A percentile compares a stretch with the other conserved stretches of the same genome.
Evolutionary conservation across 176 grass and related monocot genomes (phyloP).

Genomic region (Chrysopogon serrulatus): DNA sequence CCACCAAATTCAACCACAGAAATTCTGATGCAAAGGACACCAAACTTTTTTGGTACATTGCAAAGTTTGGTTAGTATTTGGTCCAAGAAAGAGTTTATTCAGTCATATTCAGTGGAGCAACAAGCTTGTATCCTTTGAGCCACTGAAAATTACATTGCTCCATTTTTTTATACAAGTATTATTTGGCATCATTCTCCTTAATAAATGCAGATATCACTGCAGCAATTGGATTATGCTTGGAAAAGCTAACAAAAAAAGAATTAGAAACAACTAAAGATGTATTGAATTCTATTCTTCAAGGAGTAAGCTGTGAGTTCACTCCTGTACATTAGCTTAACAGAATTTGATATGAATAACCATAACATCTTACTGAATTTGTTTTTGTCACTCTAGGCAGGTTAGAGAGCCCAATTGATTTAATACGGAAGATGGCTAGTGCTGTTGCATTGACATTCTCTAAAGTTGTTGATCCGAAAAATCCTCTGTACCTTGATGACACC

Average conservation of each 20-base stretch:
- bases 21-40: conserved; percentile 42
- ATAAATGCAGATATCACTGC: conserved; percentile 82
- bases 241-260: conserved; percentile 74
- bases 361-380: conserved; percentile 20
- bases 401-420: conserved; percentile 87
- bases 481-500: conserved; percentile 86
- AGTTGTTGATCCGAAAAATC: conserved; percentile 90
- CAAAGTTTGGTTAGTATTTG: conserved; percentile 64
- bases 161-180: conserved; percentile 8
- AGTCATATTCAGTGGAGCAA: conserved; percentile 92
- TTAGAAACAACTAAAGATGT: conserved; percentile 81
- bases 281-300: conserved; percentile 85
- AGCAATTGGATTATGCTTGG: conserved; percentile 83
- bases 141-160: conserved; percentile 27
- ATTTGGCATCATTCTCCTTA: conserved; percentile 42
- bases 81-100: conserved; percentile 89
- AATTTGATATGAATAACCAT: background rate
- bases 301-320: conserved; percentile 83
- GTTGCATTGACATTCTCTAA: conserved; percentile 91
- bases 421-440: conserved; percentile 88
- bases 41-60: conserved; percentile 42
- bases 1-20: conserved; percentile 46
- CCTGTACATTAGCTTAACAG: conserved; percentile 18
- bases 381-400: conserved; percentile 71
- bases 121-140: conserved; percentile 95